Conservation (phyloP, 495 filamentous ascomycete species). For the Tetracladium setigerum region DNA sequence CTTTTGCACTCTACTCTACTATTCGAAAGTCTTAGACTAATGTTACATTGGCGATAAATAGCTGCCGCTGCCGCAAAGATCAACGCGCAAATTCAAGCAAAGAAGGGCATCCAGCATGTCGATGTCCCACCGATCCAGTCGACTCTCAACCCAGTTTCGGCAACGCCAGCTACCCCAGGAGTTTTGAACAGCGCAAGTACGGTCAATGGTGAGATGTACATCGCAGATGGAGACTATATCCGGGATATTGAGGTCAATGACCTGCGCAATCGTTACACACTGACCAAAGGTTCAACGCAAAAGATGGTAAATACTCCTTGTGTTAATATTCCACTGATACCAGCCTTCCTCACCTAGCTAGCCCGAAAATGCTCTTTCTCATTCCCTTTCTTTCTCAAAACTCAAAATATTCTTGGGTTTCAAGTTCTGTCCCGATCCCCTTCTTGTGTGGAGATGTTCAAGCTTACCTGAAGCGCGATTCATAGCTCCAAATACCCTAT, state of each 20-base stretch:
- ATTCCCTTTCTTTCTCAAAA: constrained; percentile 27
- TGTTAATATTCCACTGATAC: constrained; percentile 69
- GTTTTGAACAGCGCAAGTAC: constrained; percentile 44
- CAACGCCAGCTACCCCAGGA: constrained; percentile 13
- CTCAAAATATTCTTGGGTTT: constrained; percentile 11
- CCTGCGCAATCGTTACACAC: constrained; percentile 89
- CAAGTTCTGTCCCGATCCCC: constrained; percentile 18
- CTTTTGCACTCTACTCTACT: constrained; percentile 1
- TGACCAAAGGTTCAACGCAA: constrained; percentile 96
- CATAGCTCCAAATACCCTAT: constrained; percentile 65
- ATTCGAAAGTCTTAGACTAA: not conserved
- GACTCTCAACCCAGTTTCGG: constrained; percentile 23
- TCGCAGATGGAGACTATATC: constrained; percentile 93
- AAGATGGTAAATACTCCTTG: constrained; percentile 91
- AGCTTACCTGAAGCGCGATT: constrained; percentile 78
- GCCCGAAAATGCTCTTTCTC: constrained; percentile 14
- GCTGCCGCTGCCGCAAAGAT: constrained; percentile 90
- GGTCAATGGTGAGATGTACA: constrained; percentile 81
- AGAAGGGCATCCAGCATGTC: constrained; percentile 88
- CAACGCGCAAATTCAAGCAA: constrained; percentile 85
- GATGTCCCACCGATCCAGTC: constrained; percentile 84
- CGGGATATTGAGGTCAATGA: constrained; percentile 99
- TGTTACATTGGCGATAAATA: constrained; percentile 22
- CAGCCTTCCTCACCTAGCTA: constrained; percentile 43
- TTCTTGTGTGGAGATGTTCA: constrained; percentile 55